Base-by-base conservation (phyloP, 139 green algal species). In the Parachlorella kessleri region DNA sequence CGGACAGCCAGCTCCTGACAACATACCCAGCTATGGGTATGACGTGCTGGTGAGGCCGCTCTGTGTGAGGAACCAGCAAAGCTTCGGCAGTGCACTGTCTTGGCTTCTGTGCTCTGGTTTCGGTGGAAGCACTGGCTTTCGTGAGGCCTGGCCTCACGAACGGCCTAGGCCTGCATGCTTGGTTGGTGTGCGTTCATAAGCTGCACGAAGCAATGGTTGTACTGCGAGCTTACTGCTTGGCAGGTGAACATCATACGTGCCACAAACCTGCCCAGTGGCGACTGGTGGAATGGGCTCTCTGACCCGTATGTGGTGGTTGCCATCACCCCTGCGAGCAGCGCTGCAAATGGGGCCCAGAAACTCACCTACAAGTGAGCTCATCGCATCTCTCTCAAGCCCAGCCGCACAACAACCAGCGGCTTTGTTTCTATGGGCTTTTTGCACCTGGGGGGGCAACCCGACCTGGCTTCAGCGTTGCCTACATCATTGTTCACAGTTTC, bases 221-320 rank as follows among this genome's bases (percentile, higher is more conserved):
- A 5, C 1, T 4, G 37, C 64, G 6, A 32, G 32, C 64, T 38
- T 30, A 18, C 64, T 10, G 21, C 64, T 32, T 38, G 36, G 30
- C 70, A 75, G 70, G 40, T 78, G 18, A 55, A 59, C n/a, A 21
- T 78, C 1, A 53, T 78, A 26, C 55, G 40, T 5, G 73, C 73
- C 3, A 40, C 30, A 9, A 14, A 68, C n/a, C 59, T 78, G 73
- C 37, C 73, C 2, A n/a, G 24, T n/a, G 53, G 32, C 3, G 73
- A 78, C 30, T 78, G 73, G 73, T 78, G 73, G 73, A 72, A 71
- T 30, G 73, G 73, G 7, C n/a, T 26, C 5, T 28, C 73, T 18
- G 73, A 78, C 73, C 73, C 73, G 10, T 78, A 78, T 30, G 41
- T 69, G 55, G 7, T 78, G 6, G 14, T 76, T 8, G 33, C 33